Evolutionary conservation across 371 early-diverging fungal species (phyloP).

Genomic region (Mortierella sp.): DNA sequence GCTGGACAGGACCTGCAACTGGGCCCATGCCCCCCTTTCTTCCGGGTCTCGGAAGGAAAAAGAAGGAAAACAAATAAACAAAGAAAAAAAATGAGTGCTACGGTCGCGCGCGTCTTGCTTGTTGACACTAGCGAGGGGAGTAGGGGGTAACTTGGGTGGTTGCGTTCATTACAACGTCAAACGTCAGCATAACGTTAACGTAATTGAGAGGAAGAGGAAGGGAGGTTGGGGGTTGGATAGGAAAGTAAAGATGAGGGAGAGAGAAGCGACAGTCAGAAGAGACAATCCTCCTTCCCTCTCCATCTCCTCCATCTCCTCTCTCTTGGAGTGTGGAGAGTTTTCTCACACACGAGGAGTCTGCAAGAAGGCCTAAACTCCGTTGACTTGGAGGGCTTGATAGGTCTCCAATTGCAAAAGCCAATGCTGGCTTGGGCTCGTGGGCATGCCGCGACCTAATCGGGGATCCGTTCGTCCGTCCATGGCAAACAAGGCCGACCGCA

Average conservation of each 20-base stretch:
- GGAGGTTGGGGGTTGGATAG: not conserved
- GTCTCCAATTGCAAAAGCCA: slow-evolving; percentile 54
- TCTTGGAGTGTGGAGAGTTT: not conserved
- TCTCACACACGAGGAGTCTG: slow-evolving; percentile 4
- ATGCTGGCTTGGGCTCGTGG: slow-evolving; percentile 45
- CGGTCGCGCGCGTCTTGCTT: not conserved
- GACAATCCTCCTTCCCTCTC: not conserved
- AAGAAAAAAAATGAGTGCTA: slow-evolving; percentile 2
- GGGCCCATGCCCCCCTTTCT: not conserved
- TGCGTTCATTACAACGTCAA: slow-evolving; percentile 16
- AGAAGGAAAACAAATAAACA: slow-evolving; percentile 1
- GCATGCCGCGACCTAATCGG: slow-evolving; percentile 30
- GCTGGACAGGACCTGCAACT: not conserved
- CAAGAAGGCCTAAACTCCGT: slow-evolving; percentile 19
- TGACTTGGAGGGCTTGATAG: slow-evolving; percentile 35
- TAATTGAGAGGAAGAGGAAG: not conserved
- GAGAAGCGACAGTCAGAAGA: not conserved
- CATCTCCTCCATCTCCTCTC: not conserved
- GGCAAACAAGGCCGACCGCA: not conserved
- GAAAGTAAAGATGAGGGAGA: not conserved
- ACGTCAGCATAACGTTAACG: slow-evolving; percentile 12
- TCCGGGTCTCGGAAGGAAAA: not conserved
- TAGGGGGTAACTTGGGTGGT: not conserved
- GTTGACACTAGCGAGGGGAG: not conserved
- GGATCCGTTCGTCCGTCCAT: not conserved